Evolutionary conservation across 2,329 filamentous ascomycete species (phyloP).

Genomic region (Claviceps capensis): DNA sequence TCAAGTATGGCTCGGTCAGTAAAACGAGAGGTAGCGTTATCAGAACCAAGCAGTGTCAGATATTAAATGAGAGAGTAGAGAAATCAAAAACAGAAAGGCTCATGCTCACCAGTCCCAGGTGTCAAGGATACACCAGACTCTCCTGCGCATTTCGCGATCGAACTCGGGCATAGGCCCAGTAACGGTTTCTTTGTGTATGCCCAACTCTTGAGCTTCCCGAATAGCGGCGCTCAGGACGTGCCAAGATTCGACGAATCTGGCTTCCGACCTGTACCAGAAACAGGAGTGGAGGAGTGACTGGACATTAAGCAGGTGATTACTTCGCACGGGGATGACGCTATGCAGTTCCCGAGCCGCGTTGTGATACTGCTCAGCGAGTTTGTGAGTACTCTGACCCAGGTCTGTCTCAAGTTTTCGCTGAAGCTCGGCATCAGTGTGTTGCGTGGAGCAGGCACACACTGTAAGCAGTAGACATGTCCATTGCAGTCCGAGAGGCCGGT

Average conservation of each 20-base stretch:
- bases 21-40: no score
- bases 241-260: slow-evolving; percentile 24
- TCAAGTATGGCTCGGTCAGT: background rate
- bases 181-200: slow-evolving; percentile 20
- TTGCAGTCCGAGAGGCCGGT: slow-evolving; percentile 19
- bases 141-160: slow-evolving; percentile 22
- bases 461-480: slow-evolving; percentile 26
- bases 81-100: background rate
- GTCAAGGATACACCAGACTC: slow-evolving; percentile 23
- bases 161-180: slow-evolving; percentile 17
- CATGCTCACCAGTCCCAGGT: slow-evolving; percentile 24
- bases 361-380: slow-evolving; percentile 20
- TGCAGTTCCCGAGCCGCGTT: slow-evolving; percentile 19
- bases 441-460: slow-evolving; percentile 23
- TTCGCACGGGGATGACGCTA: slow-evolving; percentile 18
- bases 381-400: slow-evolving; percentile 15
- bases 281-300: slow-evolving; percentile 24
- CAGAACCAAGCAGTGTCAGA: no score
- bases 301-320: slow-evolving; percentile 20
- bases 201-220: slow-evolving; percentile 22
- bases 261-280: slow-evolving; percentile 24
- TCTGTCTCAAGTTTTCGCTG: slow-evolving; percentile 18
- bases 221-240: slow-evolving; percentile 22
- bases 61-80: no score
- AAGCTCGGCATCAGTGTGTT: slow-evolving; percentile 19